These are phyloP conservation scores for Fusarium stilboides DNA, from an alignment of 2,329 filamentous ascomycete genomes.

Conservation along the genomic window DNA sequence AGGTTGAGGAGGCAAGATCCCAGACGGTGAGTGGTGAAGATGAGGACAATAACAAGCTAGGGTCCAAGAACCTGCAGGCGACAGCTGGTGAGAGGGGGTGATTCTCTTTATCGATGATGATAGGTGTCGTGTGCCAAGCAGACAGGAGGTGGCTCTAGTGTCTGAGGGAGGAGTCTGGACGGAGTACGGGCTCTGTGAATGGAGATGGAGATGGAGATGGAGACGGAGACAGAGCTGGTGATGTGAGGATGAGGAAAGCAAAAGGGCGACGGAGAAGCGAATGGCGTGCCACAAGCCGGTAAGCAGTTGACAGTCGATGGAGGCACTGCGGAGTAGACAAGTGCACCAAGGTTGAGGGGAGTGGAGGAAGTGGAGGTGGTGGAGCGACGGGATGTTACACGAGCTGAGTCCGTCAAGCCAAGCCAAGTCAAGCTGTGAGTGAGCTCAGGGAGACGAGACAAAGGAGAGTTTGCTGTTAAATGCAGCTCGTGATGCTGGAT, in stretches of 20 bases:
- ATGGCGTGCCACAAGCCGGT: constrained; percentile 21
- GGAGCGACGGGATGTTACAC: constrained; percentile 37
- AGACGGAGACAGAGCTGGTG: constrained; percentile 28
- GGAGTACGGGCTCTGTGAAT: constrained; percentile 11
- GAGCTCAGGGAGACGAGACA: constrained; percentile 10
- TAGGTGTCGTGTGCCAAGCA: constrained; percentile 47
- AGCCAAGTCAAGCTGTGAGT: constrained; percentile 17
- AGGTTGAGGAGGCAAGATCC: constrained; percentile 42
- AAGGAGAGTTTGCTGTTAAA: constrained; percentile 39
- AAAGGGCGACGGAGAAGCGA: constrained; percentile 26
- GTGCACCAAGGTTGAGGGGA: constrained; percentile 11
- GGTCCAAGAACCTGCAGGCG: constrained; percentile 38
- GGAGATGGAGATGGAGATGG: constrained; percentile 31
- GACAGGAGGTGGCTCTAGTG: constrained; percentile 44
- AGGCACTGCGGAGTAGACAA: constrained; percentile 26
- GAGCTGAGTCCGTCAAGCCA: constrained; percentile 41
- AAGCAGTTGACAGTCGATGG: constrained; percentile 34
- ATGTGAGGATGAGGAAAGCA: constrained; percentile 34
- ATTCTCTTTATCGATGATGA: constrained; percentile 51
- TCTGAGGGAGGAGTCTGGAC: constrained; percentile 33
- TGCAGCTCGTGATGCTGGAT: constrained; percentile 29
- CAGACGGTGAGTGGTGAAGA: constrained; percentile 40
- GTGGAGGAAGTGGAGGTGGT: constrained; percentile 40
- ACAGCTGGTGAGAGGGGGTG: constrained; percentile 43
- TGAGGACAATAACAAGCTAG: constrained; percentile 40